Evolutionary conservation across 352 stramenopile species (phyloP), one percentile per base, ranked within the genome.

Genomic region (Globisporangium lucens): DNA sequence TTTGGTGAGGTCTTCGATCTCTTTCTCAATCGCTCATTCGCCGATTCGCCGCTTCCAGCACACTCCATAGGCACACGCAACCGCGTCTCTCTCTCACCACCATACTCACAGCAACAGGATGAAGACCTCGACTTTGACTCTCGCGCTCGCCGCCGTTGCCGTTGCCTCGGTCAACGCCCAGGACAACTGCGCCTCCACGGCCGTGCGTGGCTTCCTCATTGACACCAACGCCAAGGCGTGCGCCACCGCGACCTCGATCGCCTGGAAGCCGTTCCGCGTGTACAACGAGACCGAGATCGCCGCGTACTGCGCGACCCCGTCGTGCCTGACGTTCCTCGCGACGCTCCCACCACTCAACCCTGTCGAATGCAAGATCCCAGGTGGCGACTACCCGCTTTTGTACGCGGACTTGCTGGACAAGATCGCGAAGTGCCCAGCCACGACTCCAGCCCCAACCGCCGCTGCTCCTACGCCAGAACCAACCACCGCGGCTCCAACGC

Each of bases 281-380:
- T 63, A 63, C 38, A 52, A 49, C 35, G 57, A 51, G 35, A 35
- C 57, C 22, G 57, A 63, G 57, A 63, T 63, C 38, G 22, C 57
- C 7, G 57, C 57, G 35, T 63, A n/a, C 35, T 63, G 57, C 36
- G 15, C 12, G 5, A 63, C 35, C 13, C 3, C n/a, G 6, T 33
- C 57, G 57, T 63, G 57, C 36, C 24, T 49, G 10, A 53, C 36
- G 12, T 63, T 63, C 38, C 57, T 63, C 22, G 57, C 57, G 15
- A 63, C 57, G 24, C 57, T 63, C 1, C n/a, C 57, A 7, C 36
- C 57, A 24, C 57, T 63, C 22, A 63, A 63, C 57, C 57, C 57
- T 27, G 20, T 33, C 36, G 57, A 63, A 10, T 63, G 57, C 36
- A 22, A 22, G 36, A 63, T 63, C 17, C 57, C 57, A 24, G 57